Percentiles rank a stretch among this genome's conserved stretches.
Conservation (phyloP, 768 basidiomycete species). For the Tylopilus balloui region DNA sequence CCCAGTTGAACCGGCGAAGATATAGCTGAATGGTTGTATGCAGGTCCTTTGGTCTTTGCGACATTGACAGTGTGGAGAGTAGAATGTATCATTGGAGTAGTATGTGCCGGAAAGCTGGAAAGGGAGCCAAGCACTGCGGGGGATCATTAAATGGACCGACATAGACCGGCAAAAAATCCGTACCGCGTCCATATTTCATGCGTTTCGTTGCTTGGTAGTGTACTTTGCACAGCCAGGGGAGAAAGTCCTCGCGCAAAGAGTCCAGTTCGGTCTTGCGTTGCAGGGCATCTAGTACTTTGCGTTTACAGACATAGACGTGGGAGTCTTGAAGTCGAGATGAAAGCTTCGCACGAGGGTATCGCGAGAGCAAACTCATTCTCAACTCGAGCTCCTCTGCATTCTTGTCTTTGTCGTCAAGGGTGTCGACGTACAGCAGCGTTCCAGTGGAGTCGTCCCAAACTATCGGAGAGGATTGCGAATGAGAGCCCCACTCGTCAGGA, state of each 20-base stretch:
- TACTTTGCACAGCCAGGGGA: conserved; percentile 89
- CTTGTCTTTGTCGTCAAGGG: conserved; percentile 60
- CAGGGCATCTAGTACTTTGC: conserved; percentile 66
- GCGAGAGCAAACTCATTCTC: conserved; percentile 72
- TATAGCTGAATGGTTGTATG: not conserved
- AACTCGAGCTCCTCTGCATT: conserved; percentile 70
- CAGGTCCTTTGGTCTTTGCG: conserved; percentile 14
- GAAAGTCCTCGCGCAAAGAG: conserved; percentile 83
- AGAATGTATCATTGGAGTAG: conserved; percentile 48
- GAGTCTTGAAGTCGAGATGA: conserved; percentile 74
- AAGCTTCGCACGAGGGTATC: conserved; percentile 68
- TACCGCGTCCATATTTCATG: conserved; percentile 57
- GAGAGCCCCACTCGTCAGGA: conserved; percentile 64
- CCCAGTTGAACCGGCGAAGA: conserved; percentile 23
- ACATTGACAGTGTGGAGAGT: conserved; percentile 37
- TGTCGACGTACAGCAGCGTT: conserved; percentile 71
- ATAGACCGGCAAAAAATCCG: conserved; percentile 6
- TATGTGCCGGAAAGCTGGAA: conserved; percentile 43
- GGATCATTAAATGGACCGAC: not conserved
- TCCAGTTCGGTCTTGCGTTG: conserved; percentile 66
- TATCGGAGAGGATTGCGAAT: conserved; percentile 46
- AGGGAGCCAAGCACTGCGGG: conserved; percentile 43
- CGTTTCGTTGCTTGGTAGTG: conserved; percentile 66
- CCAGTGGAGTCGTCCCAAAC: conserved; percentile 63
- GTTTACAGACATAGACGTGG: conserved; percentile 86